These are phyloP conservation scores for Tylopilus balloui DNA, from an alignment of 768 basidiomycete species.

Conservation along the genomic window DNA sequence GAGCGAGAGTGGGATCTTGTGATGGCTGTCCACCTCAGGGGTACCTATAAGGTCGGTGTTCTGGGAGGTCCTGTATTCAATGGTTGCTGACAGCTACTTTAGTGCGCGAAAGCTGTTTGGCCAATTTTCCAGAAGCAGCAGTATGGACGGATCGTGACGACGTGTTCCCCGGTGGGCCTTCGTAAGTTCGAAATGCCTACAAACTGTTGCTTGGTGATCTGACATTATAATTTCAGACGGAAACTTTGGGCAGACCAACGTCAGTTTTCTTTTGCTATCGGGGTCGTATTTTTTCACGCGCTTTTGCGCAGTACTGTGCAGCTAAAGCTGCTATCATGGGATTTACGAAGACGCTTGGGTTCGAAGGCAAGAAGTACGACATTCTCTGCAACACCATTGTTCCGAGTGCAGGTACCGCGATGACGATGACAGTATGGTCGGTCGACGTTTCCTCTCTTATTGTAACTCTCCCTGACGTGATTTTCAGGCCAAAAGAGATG, in stretches of 20 bases:
- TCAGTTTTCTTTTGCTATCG: slow-evolving; percentile 25
- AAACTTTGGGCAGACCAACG: slow-evolving; percentile 93
- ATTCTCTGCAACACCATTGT: slow-evolving; percentile 88
- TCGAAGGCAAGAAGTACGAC: slow-evolving; percentile 89
- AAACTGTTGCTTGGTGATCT: neutral
- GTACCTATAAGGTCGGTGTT: slow-evolving; percentile 73
- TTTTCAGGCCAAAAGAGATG: slow-evolving; percentile 69
- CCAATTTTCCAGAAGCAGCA: slow-evolving; percentile 95
- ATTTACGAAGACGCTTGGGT: slow-evolving; percentile 81
- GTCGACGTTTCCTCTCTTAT: slow-evolving; percentile 18
- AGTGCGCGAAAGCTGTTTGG: slow-evolving; percentile 95
- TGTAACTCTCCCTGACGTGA: neutral
- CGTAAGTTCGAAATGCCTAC: slow-evolving; percentile 48
- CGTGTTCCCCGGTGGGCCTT: slow-evolving; percentile 88
- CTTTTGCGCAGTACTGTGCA: slow-evolving; percentile 63
- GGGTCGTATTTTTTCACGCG: neutral
- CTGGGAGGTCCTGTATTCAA: neutral
- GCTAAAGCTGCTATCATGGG: slow-evolving; percentile 92
- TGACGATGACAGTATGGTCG: slow-evolving; percentile 79
- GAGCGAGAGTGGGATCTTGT: slow-evolving; percentile 95
- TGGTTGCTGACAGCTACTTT: slow-evolving; percentile 1
- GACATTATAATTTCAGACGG: slow-evolving; percentile 53
- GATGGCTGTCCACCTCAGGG: slow-evolving; percentile 81
- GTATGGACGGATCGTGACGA: slow-evolving; percentile 92
- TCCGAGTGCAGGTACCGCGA: slow-evolving; percentile 85